Base-by-base conservation (phyloP, 441 rosid species). In the Sinapis alba region DNA sequence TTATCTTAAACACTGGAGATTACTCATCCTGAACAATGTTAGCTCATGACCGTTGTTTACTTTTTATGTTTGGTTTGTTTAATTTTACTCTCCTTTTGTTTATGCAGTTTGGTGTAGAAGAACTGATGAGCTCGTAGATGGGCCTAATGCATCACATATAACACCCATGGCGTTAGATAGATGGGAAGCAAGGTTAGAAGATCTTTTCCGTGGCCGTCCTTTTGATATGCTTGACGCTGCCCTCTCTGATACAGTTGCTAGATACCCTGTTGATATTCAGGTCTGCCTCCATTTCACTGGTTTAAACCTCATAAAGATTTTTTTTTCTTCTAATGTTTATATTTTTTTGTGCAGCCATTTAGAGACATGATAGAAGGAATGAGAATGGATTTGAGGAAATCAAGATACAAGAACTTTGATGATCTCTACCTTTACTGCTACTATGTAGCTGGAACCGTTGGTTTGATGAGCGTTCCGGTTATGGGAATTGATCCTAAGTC, bases 341-440 rank as follows among this genome's bases (percentile, higher is more conserved):
- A n/a, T 43, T 67, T 38, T 27, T 28, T 13, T 16, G 58, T 69
- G 60, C 85, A 94, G 94, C 92, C 96, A 54, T 91, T 91, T 79
- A 84, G 85, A 79, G 98, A 91, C 72, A 91, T 94, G 97, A 87
- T 91, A 2, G 94, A 94, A 80, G 98, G 98, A 79, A 90, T 94
- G 98, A 86, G 97, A 80, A 79, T 87, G 93, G 98, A 91, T 80
- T 80, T 90, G 68, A 80, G 36, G 83, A 91, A 94, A 57, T 82
- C 93, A 0, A 86, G 88, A 83, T 91, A 94, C 74, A 57, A 83
- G 69, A 88, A 74, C 80, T 94, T 91, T 0, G 92, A 91, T 36
- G 97, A 91, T 78, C 88, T 94, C 43, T 94, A 94, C 80, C 91
- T 91, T 28, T 94, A 90, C 82, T 90, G 97, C 73, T 90, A 94